Base-by-base conservation (phyloP, 108 stramenopile genomes). In the Cyclotella baltica region DNA sequence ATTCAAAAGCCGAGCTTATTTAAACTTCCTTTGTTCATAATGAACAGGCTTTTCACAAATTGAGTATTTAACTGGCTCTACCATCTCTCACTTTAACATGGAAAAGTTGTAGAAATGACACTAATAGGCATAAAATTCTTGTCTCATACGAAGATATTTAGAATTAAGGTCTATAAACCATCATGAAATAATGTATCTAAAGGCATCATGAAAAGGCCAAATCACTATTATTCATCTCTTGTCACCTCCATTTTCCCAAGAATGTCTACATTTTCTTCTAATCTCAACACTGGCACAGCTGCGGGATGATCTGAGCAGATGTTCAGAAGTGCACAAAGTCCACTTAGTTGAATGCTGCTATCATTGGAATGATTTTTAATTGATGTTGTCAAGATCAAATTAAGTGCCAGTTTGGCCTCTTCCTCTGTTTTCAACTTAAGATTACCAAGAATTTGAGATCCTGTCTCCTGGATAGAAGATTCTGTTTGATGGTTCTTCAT, bases 281-380 rank as follows among this genome's bases (percentile, higher is more conserved):
- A 50, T 59, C 55, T 31, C 68, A 81, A 40, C 27, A 48, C 27
- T 4, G 38, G 25, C 11, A 62, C 69, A 4, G 75, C 50, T 5
- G 37, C 36, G 30, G 75, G 70, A 43, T 52, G 67, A 10, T 25
- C 38, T 22, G 52, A 64, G 34, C 63, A 72, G 35, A 68, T 27
- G 34, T 70, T 50, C 67, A 83, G 56, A 53, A 83, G 28, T 46
- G 68, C 83, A 48, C 75, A 59, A 30, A 77, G 78, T 35, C 73
- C 73, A 22, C 61, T 64, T 27, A 75, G 29, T 52, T 79, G 83
- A 46, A 83, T 33, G 29, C 15, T 46, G 27, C 36, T 62, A 53
- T 79, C 77, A 0, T 70, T 67, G 31, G 28, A 19, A 52, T 83
- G 51, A 37, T 65, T 69, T 51, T 83, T 79, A 35, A 79, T 62